These are phyloP conservation scores for Papiliotrema fonsecae DNA, from an alignment of 1,284 basidiomycete species.

Conservation along the genomic window DNA sequence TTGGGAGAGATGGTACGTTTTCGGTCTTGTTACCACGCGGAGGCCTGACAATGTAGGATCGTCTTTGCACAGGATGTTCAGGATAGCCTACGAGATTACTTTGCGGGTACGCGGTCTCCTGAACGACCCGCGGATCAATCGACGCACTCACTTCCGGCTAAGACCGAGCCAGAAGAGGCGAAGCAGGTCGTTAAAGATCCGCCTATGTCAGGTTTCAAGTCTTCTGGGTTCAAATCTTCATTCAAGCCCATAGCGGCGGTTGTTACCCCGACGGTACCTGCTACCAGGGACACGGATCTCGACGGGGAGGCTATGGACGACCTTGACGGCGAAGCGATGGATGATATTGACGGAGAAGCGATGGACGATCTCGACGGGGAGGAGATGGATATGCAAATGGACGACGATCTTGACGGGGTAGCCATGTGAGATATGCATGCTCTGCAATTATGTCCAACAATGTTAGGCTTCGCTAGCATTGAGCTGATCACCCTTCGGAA, in stretches of 20 bases:
- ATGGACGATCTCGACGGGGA: slow-evolving; percentile 48
- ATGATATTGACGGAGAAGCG: slow-evolving; percentile 31
- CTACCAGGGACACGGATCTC: slow-evolving; percentile 23
- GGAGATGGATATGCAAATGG: slow-evolving; percentile 34
- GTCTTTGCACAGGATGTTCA: slow-evolving; percentile 83
- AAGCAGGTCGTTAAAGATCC: slow-evolving; percentile 2
- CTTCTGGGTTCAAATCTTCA: slow-evolving; percentile 56
- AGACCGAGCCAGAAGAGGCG: background rate
- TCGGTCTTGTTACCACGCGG: background rate
- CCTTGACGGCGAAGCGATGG: slow-evolving; percentile 41
- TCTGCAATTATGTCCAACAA: background rate
- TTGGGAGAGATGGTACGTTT: slow-evolving; percentile 81
- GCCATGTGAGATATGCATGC: slow-evolving; percentile 29
- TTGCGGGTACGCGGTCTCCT: slow-evolving; percentile 57
- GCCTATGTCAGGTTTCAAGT: slow-evolving; percentile 63
- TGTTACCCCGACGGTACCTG: slow-evolving; percentile 22
- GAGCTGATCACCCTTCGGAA: slow-evolving; percentile 1
- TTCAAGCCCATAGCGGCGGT: slow-evolving; percentile 39
- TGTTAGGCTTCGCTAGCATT: too few relatives aligned
- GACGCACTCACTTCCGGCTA: background rate
- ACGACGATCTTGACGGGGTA: slow-evolving; percentile 46
- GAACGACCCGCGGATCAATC: background rate
- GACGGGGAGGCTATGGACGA: slow-evolving; percentile 44
- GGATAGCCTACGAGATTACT: slow-evolving; percentile 60
- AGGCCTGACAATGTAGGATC: slow-evolving; percentile 53